phyloP scores from a whole-genome alignment of 768 basidiomycete genomes.

The Mycena rebaudengoi region DNA sequence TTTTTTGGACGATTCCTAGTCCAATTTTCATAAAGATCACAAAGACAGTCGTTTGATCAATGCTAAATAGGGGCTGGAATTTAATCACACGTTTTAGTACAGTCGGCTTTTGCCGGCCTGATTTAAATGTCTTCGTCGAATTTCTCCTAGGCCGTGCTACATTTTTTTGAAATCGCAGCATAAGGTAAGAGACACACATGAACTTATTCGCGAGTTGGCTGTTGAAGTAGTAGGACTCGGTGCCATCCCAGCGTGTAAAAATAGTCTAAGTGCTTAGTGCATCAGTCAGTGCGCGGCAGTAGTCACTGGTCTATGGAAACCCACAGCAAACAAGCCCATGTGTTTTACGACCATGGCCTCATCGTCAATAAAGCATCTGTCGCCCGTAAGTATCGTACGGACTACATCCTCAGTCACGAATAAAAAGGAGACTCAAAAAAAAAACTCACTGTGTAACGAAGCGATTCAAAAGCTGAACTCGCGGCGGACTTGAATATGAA shows the following conservation, averaged over 20 bases:
- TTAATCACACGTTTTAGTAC: too few species aligned
- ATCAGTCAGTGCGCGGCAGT: background rate
- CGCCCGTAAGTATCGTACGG: conserved; percentile 69
- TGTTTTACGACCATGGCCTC: conserved; percentile 82
- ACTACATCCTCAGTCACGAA: conserved; percentile 86
- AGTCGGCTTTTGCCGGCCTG: too few species aligned
- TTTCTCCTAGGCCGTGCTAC: conserved; percentile 67
- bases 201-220: conserved; percentile 79
- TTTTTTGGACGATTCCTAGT: too few species aligned
- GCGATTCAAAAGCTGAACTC: conserved; percentile 76
- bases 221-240: conserved; percentile 85
- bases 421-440: conserved; percentile 84
- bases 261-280: conserved; percentile 60
- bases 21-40: too few species aligned
- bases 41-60: too few species aligned
- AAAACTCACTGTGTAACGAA: conserved; percentile 90
- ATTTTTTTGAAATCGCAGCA: conserved; percentile 58
- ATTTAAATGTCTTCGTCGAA: too few species aligned
- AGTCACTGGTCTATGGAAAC: conserved; percentile 23
- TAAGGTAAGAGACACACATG: conserved; percentile 55
- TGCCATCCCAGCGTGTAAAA: conserved; percentile 77
- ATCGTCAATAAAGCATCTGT: conserved; percentile 80
- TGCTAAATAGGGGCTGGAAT: too few species aligned
- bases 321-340: conserved; percentile 79
- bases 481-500: conserved; percentile 85